phyloP scores from a whole-genome alignment of 2,329 filamentous ascomycete species.

The Zarea fungicola region DNA sequence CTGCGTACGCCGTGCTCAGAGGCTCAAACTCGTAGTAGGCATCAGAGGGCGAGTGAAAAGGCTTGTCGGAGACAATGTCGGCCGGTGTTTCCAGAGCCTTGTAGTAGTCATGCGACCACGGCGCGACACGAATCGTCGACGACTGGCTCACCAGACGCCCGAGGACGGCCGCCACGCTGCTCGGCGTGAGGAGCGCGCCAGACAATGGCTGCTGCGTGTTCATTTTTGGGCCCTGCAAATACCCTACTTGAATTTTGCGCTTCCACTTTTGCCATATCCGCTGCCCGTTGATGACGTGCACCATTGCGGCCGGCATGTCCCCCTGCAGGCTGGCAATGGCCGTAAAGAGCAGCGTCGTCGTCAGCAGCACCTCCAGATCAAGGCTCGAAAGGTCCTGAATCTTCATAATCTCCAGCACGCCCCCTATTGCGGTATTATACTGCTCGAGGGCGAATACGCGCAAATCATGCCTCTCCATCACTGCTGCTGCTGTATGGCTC shows the following conservation, averaged over 20 bases:
- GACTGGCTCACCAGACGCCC: not conserved
- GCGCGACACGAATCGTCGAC: not conserved
- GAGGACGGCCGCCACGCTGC: not conserved
- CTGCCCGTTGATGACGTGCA: constrained; percentile 2
- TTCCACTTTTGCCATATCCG: not conserved
- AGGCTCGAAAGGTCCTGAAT: not conserved
- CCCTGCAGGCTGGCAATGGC: constrained; percentile 2
- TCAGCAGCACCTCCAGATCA: not conserved
- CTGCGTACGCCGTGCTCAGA: not conserved
- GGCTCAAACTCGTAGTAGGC: constrained; percentile 9
- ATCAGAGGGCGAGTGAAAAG: not conserved
- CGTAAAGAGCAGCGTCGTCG: constrained; percentile 1
- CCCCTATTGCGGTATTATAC: not conserved
- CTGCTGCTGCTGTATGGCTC: not conserved
- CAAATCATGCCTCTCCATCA: not conserved
- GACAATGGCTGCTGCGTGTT: not conserved
- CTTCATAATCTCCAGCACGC: not conserved
- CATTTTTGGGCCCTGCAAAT: not conserved
- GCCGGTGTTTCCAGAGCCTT: not conserved
- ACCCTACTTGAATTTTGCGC: not conserved
- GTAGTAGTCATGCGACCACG: constrained; percentile 5
- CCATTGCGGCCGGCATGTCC: not conserved
- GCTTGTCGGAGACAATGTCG: not conserved
- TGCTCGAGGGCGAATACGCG: constrained; percentile 5
- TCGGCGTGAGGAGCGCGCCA: not conserved